phyloP scores from a whole-genome alignment of 2,329 filamentous ascomycete species.

The Parastagonospora avenae region DNA sequence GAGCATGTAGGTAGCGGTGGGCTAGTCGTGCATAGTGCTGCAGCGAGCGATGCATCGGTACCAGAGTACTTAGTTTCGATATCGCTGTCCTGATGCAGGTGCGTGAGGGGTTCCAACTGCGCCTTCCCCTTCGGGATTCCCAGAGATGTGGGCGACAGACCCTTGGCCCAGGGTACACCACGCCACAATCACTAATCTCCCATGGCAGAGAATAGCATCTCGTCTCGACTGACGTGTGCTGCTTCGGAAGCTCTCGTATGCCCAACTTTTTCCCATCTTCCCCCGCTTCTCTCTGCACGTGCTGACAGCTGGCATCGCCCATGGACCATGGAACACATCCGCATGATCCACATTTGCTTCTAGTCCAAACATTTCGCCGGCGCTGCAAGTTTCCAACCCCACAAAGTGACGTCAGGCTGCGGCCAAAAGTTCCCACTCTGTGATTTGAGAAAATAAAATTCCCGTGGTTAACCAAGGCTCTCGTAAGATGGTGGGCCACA shows the following conservation, averaged over 20 bases:
- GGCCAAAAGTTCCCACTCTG: not conserved
- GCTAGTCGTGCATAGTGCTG: no score
- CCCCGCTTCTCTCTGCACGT: conserved; percentile 11
- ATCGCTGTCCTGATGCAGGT: conserved; percentile 14
- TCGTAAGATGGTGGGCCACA: not conserved
- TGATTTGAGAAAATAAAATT: conserved; percentile 3
- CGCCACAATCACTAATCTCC: conserved; percentile 9
- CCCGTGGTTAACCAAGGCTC: not conserved
- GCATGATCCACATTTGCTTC: conserved; percentile 6
- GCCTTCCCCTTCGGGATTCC: conserved; percentile 22
- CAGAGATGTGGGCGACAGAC: conserved; percentile 9
- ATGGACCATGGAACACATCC: conserved; percentile 12
- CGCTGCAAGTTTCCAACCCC: conserved; percentile 20
- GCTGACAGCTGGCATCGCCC: not conserved
- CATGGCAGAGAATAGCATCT: conserved; percentile 2
- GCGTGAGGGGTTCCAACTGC: conserved; percentile 19
- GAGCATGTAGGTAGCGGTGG: no score
- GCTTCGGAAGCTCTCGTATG: not conserved
- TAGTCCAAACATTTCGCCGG: conserved; percentile 8
- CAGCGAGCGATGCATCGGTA: not conserved
- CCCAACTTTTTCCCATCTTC: not conserved
- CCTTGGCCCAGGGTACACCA: conserved; percentile 7
- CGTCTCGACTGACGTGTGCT: conserved; percentile 1
- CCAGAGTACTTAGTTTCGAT: not conserved
- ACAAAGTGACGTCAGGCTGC: conserved; percentile 21